Conservation (phyloP, 2,329 filamentous ascomycete genomes). For the Cladosporium phlei region DNA sequence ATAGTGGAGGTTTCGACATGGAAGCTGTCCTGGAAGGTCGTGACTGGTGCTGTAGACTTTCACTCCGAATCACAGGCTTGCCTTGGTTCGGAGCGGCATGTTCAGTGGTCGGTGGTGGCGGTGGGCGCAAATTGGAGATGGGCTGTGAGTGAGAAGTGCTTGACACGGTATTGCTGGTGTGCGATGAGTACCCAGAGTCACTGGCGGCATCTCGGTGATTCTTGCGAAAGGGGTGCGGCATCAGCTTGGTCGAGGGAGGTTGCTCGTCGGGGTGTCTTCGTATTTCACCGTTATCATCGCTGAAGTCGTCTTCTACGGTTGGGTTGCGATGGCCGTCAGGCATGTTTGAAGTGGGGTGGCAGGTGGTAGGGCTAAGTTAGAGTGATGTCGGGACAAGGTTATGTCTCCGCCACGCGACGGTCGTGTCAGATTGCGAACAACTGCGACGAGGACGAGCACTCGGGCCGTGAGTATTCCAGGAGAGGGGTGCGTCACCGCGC, state of each 20-base stretch:
- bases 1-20: constrained; percentile 47
- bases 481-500: constrained; percentile 10
- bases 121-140: not conserved
- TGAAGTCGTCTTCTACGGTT: constrained; percentile 38
- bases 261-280: constrained; percentile 44
- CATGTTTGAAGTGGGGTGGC: too few species aligned
- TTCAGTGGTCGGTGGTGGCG: constrained; percentile 5
- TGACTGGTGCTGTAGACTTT: constrained; percentile 17
- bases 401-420: constrained; percentile 6
- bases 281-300: constrained; percentile 40
- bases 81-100: constrained; percentile 15
- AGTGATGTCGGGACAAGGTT: constrained; percentile 1
- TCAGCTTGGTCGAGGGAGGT: constrained; percentile 41
- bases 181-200: constrained; percentile 59
- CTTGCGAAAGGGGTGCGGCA: constrained; percentile 16
- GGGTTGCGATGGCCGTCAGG: too few species aligned
- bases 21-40: constrained; percentile 15
- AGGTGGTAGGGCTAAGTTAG: too few species aligned
- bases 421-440: too few species aligned
- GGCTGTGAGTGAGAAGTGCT: constrained; percentile 2
- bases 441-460: not conserved
- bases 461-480: constrained; percentile 1
- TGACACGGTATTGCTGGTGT: constrained; percentile 17
- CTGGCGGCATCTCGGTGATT: constrained; percentile 45
- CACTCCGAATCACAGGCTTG: constrained; percentile 23